Conservation (phyloP, 768 basidiomycete species). For the Russula sp. region DNA sequence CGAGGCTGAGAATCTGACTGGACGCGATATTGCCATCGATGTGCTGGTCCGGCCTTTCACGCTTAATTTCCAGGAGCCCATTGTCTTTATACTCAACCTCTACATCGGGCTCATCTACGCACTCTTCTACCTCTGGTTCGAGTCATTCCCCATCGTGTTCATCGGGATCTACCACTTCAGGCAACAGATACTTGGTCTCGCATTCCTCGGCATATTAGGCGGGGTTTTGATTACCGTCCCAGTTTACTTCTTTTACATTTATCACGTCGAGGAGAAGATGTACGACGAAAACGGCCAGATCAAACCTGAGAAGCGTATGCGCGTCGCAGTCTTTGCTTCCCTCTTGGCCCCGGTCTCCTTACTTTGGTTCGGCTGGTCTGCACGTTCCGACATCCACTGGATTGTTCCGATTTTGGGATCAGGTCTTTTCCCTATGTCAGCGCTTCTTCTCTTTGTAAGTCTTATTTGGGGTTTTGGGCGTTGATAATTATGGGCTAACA, state of each 20-base stretch:
- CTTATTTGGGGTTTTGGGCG: slow-evolving; percentile 33
- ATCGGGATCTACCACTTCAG: slow-evolving; percentile 37
- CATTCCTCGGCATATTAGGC: slow-evolving; percentile 34
- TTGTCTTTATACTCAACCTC: slow-evolving; percentile 36
- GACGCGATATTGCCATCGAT: slow-evolving; percentile 31
- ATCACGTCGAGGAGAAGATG: slow-evolving; percentile 23
- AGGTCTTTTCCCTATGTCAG: slow-evolving; percentile 34
- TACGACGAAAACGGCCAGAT: slow-evolving; percentile 26
- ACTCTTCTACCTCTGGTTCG: slow-evolving; percentile 39
- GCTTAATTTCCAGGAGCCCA: slow-evolving; percentile 37
- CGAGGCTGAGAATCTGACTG: slow-evolving; percentile 31
- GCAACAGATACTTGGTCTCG: slow-evolving; percentile 35
- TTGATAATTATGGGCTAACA: neutral
- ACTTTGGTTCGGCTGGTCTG: slow-evolving; percentile 39
- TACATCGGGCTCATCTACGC: slow-evolving; percentile 38
- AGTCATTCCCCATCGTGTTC: slow-evolving; percentile 39
- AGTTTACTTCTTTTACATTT: slow-evolving; percentile 23
- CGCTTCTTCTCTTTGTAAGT: slow-evolving; percentile 36
- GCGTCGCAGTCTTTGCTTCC: slow-evolving; percentile 37
- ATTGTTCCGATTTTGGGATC: slow-evolving; percentile 39
- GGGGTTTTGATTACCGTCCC: slow-evolving; percentile 18
- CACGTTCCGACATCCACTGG: slow-evolving; percentile 37
- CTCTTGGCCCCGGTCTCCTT: slow-evolving; percentile 37
- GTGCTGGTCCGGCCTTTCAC: slow-evolving; percentile 37
- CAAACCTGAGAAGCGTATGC: slow-evolving; percentile 37